Evolutionary conservation across 345 rosid species (phyloP), one percentile per base, ranked within the genome.

Genomic region (Euphorbia pulcherrima): DNA sequence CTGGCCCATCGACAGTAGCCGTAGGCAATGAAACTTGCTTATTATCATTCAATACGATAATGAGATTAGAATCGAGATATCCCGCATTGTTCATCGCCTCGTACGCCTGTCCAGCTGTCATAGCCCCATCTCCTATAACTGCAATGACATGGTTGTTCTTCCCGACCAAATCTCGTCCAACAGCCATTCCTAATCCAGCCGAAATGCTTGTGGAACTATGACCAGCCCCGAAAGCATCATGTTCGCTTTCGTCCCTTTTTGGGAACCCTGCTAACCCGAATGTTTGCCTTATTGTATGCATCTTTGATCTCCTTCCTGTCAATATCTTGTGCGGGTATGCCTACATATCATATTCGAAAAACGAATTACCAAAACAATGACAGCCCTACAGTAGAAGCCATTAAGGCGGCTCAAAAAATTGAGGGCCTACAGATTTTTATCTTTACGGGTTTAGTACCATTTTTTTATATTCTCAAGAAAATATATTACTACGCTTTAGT

Each of bases 1-100:
- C 84, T 21, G 89, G 92, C 47, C 92, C 92, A 21, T 87, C 89
- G 6, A 87, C 80, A 40, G 92, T 87, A 52, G 92, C 92, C 26
- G 89, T 87, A n/a, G 92, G 92, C 59, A 87, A 72, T 44, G 92
- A 87, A 17, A 84, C 50, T 44, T 44, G 50, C 13, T 44, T 44
- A 44, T 44, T 44, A 44, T 44, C 50, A 44, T 44, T 44, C 69
- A 87, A 60, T 26, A 87, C 71, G 17, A 83, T 74, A 20, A 87
- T 84, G 1, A 87, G 63, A 65, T 84, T 87, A 23, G 88, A 5
- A 55, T 87, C 92, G 17, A 87, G 83, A 39, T 74, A 87, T 8
- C 92, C 89, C n/a, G 92, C 89, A 59, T 87, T 87, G 71, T 87
- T 87, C 92, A 87, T 77, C 2, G 92, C 92, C 57, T 87, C 92